Conservation (phyloP, 768 basidiomycete species). For the Russula sp. region DNA sequence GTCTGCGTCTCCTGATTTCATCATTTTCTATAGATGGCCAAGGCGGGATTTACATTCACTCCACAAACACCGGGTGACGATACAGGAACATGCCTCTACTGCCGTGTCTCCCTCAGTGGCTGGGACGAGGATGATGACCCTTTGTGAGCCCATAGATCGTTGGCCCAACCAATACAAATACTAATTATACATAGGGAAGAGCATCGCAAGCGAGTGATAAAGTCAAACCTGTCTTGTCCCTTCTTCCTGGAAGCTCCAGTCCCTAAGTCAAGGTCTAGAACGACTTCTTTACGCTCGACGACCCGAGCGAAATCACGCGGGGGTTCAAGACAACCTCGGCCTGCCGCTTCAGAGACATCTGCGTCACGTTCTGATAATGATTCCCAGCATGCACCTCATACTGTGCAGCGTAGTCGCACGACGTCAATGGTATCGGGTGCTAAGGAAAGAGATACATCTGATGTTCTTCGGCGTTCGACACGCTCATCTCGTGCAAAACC, state of each 20-base stretch:
- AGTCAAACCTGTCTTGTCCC: constrained; percentile 36
- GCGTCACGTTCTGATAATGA: constrained; percentile 14
- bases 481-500: constrained; percentile 16
- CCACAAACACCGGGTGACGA: constrained; percentile 67
- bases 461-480: constrained; percentile 21
- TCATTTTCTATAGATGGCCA: constrained; percentile 58
- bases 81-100: constrained; percentile 80
- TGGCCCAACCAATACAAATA: background rate
- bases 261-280: constrained; percentile 23
- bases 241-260: constrained; percentile 32
- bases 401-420: constrained; percentile 11
- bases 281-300: constrained; percentile 26
- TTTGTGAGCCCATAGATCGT: constrained; percentile 46
- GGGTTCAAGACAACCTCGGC: constrained; percentile 15
- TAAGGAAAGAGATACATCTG: constrained; percentile 6
- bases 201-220: constrained; percentile 59
- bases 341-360: constrained; percentile 6
- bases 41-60: constrained; percentile 80
- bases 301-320: constrained; percentile 20
- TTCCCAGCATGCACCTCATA: constrained; percentile 15
- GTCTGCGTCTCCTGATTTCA: background rate
- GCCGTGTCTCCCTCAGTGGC: constrained; percentile 67
- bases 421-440: background rate
- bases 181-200: constrained; percentile 46
- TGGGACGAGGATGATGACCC: constrained; percentile 90